Evolutionary conservation across 148 eudicot species (phyloP).

Genomic region (Arbutus unedo): DNA sequence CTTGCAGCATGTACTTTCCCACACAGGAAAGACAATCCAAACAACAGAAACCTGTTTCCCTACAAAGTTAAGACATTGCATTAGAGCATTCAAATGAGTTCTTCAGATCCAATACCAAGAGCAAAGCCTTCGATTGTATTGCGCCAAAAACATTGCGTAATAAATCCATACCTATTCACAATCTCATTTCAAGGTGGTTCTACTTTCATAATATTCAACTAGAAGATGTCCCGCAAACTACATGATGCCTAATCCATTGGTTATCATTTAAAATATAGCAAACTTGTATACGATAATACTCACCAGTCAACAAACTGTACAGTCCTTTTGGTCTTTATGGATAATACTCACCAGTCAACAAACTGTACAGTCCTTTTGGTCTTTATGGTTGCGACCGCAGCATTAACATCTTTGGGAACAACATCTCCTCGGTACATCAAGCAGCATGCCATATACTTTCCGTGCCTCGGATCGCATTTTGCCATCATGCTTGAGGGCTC

Average conservation of each 20-base stretch:
- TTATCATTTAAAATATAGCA: neutral
- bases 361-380: slow-evolving; percentile 65
- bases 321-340: slow-evolving; percentile 58
- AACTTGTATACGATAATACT: slow-evolving; percentile 11
- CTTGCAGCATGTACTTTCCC: neutral
- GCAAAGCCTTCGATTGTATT: neutral
- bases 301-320: slow-evolving; percentile 72
- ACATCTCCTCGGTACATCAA: slow-evolving; percentile 71
- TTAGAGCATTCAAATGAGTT: neutral
- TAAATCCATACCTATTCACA: neutral
- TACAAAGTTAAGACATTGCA: neutral
- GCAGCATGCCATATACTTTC: slow-evolving; percentile 68
- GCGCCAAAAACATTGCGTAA: neutral
- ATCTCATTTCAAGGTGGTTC: neutral
- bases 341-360: slow-evolving; percentile 54
- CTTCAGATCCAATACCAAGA: neutral
- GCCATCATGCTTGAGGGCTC: slow-evolving; percentile 70
- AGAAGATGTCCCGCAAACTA: neutral
- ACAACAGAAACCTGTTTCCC: neutral
- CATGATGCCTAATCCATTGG: neutral
- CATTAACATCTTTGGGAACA: slow-evolving; percentile 63
- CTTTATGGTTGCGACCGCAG: slow-evolving; percentile 59
- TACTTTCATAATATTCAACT: neutral
- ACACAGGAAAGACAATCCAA: neutral
- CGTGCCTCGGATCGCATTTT: slow-evolving; percentile 62